Evolutionary conservation across 208 protist species (phyloP).

Genomic region (Trypanosoma lewisi): DNA sequence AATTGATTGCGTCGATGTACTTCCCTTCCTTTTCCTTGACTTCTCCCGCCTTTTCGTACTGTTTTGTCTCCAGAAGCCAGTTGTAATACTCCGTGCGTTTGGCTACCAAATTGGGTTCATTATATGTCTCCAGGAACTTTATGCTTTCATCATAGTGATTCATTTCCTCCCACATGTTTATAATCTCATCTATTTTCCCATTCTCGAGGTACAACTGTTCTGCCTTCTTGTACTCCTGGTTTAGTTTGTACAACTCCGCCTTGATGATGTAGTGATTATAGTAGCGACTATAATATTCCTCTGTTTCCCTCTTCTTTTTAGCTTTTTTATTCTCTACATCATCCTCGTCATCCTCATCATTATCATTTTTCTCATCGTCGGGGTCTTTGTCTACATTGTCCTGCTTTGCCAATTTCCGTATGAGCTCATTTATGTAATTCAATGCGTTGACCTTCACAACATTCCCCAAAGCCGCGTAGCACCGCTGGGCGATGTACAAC

Average conservation of each 20-base stretch:
- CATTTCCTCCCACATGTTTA: conserved; percentile 96
- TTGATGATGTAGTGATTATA: conserved; percentile 92
- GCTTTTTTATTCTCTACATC: too few species aligned
- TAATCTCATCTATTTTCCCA: conserved; percentile 91
- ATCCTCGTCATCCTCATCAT: too few species aligned
- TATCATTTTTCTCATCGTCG: too few species aligned
- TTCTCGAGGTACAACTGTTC: conserved; percentile 95
- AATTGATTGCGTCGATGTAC: conserved; percentile 93
- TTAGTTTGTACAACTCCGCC: conserved; percentile 87
- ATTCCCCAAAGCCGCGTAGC: conserved; percentile 94
- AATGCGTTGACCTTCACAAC: conserved; percentile 92
- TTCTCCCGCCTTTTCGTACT: conserved; percentile 95
- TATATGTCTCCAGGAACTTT: conserved; percentile 78
- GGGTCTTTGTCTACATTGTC: too few species aligned
- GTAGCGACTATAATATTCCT: too few species aligned
- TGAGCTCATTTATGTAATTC: conserved; percentile 85
- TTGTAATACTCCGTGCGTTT: conserved; percentile 90
- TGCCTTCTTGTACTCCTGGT: conserved; percentile 91
- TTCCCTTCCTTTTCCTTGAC: conserved; percentile 94
- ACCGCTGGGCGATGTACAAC: conserved; percentile 93
- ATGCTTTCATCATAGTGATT: conserved; percentile 93
- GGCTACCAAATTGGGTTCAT: conserved; percentile 83
- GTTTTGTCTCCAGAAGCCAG: conserved; percentile 94
- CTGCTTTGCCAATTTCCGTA: conserved; percentile 47
- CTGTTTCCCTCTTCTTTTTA: too few species aligned